A percentile compares a stretch with the other conserved stretches of the same genome.
Evolutionary conservation across 1,284 basidiomycete genomes (phyloP).

Genomic region (Neolentinus lepideus): DNA sequence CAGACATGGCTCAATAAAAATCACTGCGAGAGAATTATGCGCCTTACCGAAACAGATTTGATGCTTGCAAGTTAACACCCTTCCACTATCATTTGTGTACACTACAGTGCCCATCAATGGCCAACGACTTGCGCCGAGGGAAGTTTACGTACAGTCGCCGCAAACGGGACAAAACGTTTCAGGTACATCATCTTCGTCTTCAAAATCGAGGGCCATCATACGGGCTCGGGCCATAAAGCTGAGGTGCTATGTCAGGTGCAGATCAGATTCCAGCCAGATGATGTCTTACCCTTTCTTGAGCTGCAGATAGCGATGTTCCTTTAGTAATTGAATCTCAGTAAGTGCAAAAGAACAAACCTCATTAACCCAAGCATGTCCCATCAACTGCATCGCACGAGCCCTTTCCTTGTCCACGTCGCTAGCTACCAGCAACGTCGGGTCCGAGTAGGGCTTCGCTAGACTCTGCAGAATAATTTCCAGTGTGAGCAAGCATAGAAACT

Average conservation of each 20-base stretch:
- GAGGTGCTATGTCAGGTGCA: slow-evolving; percentile 24
- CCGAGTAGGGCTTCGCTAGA: slow-evolving; percentile 36
- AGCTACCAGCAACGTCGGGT: slow-evolving; percentile 40
- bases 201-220: slow-evolving; percentile 31
- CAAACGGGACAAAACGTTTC: slow-evolving; percentile 46
- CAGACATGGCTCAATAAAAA: not conserved
- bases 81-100: slow-evolving; percentile 38
- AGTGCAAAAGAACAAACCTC: slow-evolving; percentile 26
- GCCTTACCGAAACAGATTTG: slow-evolving; percentile 50
- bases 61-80: slow-evolving; percentile 50
- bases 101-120: slow-evolving; percentile 22
- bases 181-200: slow-evolving; percentile 32
- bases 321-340: not conserved
- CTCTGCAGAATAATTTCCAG: no score
- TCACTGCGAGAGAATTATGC: not conserved
- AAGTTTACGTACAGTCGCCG: slow-evolving; percentile 35
- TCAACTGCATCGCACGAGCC: slow-evolving; percentile 44
- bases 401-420: slow-evolving; percentile 46
- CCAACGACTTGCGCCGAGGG: not conserved
- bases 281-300: slow-evolving; percentile 29
- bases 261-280: not conserved
- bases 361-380: slow-evolving; percentile 47
- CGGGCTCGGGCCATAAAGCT: slow-evolving; percentile 32
- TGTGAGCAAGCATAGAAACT: no score
- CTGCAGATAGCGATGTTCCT: slow-evolving; percentile 15